These are phyloP conservation scores for Chernovozyma aurita DNA, from an alignment of 1,139 yeast species.

Conservation along the genomic window DNA sequence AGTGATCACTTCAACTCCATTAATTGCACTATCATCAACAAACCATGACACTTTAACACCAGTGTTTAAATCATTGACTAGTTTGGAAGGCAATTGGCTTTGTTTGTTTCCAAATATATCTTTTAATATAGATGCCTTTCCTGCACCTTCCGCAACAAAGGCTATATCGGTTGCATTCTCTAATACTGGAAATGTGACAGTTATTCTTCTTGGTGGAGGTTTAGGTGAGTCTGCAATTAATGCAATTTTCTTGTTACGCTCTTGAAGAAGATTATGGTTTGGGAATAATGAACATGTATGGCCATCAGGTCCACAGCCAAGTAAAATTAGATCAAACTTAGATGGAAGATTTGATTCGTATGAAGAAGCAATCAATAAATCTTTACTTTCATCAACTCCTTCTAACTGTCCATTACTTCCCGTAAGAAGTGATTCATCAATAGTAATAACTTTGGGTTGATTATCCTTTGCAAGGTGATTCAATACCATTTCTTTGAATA, in stretches of 20 bases:
- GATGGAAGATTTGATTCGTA: constrained; percentile 46
- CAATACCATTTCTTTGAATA: constrained; percentile 55
- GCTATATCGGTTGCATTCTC: constrained; percentile 55
- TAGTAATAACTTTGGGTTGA: constrained; percentile 43
- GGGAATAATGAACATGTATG: constrained; percentile 79
- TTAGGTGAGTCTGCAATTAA: constrained; percentile 62
- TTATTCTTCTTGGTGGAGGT: constrained; percentile 75
- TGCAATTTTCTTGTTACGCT: constrained; percentile 34
- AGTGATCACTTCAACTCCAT: constrained; percentile 51
- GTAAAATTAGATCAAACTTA: constrained; percentile 51
- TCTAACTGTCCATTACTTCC: constrained; percentile 42
- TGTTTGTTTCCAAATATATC: constrained; percentile 59
- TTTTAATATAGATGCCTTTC: constrained; percentile 70
- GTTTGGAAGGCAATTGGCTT: constrained; percentile 60
- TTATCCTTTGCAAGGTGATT: constrained; percentile 30
- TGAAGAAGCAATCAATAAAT: constrained; percentile 44
- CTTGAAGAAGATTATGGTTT: constrained; percentile 43
- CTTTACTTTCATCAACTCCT: constrained; percentile 34
- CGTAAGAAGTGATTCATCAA: constrained; percentile 44
- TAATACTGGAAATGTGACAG: constrained; percentile 64
- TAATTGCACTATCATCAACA: constrained; percentile 70
- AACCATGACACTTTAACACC: constrained; percentile 67
- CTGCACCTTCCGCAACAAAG: constrained; percentile 87
- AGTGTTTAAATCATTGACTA: constrained; percentile 54
- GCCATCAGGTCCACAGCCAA: constrained; percentile 82